A percentile compares a stretch with the other conserved stretches of the same genome.
These are phyloP conservation scores for Phaffia australis DNA, from an alignment of 768 basidiomycete genomes.

Conservation along the genomic window DNA sequence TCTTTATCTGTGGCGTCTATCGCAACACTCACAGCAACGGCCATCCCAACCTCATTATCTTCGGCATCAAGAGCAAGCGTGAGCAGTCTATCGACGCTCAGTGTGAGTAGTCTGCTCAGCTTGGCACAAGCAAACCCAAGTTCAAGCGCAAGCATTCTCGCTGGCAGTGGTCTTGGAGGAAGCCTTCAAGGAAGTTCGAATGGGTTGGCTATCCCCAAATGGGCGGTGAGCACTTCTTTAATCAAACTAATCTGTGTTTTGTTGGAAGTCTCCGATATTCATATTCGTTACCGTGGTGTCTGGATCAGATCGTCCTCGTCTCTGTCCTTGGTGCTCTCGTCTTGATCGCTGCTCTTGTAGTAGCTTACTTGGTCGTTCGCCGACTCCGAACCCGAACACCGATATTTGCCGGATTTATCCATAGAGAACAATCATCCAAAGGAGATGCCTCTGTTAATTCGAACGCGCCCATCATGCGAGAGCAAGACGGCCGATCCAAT, in stretches of 20 bases:
- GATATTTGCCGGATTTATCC: background rate
- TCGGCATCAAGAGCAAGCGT: conserved; percentile 3
- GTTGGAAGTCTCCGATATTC: background rate
- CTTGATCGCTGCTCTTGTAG: conserved; percentile 12
- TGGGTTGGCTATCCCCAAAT: conserved; percentile 10
- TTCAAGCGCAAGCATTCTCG: background rate
- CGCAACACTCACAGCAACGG: background rate
- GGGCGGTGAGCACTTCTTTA: conserved; percentile 11
- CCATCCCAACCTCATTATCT: background rate
- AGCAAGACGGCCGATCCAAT: background rate
- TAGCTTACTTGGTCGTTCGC: conserved; percentile 21
- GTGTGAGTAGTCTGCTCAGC: background rate
- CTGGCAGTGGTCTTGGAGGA: conserved; percentile 3
- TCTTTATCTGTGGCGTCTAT: background rate
- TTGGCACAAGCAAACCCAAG: background rate
- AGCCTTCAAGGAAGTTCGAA: conserved; percentile 9
- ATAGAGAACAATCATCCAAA: background rate
- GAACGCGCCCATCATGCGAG: conserved; percentile 5
- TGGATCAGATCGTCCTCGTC: conserved; percentile 21
- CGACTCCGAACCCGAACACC: conserved; percentile 4
- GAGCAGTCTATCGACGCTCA: background rate
- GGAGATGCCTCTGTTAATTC: background rate
- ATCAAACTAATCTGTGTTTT: background rate
- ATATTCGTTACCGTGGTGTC: no score
- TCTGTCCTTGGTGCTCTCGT: conserved; percentile 22